phyloP scores from a whole-genome alignment of 768 basidiomycete species.

The Pholiota molesta region DNA sequence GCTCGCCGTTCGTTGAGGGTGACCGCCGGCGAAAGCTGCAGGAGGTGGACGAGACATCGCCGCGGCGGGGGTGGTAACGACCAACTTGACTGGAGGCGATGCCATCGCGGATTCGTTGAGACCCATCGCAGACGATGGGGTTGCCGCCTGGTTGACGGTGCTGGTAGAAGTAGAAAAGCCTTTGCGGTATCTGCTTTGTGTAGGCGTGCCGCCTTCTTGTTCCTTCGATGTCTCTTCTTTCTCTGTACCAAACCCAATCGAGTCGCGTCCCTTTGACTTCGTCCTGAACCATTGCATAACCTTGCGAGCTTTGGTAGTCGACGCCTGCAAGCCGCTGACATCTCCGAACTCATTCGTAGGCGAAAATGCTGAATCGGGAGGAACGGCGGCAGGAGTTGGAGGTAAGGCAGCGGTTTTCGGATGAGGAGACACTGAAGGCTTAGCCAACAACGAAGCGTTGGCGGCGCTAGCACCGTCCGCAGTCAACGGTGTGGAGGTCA shows the following conservation, averaged over 20 bases:
- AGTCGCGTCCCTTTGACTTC: constrained; percentile 57
- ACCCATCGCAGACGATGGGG: constrained; percentile 17
- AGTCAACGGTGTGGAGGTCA: constrained; percentile 33
- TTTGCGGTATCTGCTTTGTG: constrained; percentile 32
- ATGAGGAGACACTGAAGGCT: constrained; percentile 16
- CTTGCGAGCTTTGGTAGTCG: constrained; percentile 87
- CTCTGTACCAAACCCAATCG: constrained; percentile 31
- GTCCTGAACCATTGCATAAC: constrained; percentile 99
- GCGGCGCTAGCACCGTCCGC: constrained; percentile 20
- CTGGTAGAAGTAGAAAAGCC: constrained; percentile 35
- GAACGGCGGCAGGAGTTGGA: constrained; percentile 7
- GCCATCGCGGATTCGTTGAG: constrained; percentile 14
- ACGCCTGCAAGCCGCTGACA: constrained; percentile 53
- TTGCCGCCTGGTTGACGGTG: constrained; percentile 32
- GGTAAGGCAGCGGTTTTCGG: constrained; percentile 19
- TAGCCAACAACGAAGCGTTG: constrained; percentile 9
- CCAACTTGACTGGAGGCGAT: constrained; percentile 38
- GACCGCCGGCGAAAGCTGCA: constrained; percentile 27
- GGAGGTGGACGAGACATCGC: constrained; percentile 5
- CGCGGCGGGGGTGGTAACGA: constrained; percentile 41
- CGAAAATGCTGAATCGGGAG: constrained; percentile 22
- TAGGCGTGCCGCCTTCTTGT: constrained; percentile 28
- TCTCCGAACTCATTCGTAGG: constrained; percentile 32
- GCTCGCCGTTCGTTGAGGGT: constrained; percentile 48
- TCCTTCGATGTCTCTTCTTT: constrained; percentile 22